A percentile compares a stretch with the other conserved stretches of the same genome.
Evolutionary conservation across 495 filamentous ascomycete genomes (phyloP).

Genomic region (Aspergillus taichungensis): DNA sequence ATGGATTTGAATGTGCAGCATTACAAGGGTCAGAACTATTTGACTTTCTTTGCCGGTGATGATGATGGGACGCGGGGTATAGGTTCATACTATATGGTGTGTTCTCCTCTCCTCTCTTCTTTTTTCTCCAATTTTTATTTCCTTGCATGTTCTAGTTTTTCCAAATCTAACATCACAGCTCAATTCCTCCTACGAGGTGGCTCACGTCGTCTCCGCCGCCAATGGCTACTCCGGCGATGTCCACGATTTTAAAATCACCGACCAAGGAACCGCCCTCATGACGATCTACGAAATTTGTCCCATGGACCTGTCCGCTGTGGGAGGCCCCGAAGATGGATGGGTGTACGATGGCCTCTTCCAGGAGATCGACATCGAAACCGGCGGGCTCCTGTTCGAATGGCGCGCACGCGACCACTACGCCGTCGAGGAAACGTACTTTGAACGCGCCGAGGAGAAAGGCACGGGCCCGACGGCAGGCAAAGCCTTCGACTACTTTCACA

Average conservation of each 20-base stretch:
- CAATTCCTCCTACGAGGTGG: slow-evolving; percentile 36
- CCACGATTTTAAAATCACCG: slow-evolving; percentile 40
- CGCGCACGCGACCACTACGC: slow-evolving; percentile 21
- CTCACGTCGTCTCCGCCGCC: slow-evolving; percentile 28
- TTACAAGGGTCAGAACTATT: slow-evolving; percentile 24
- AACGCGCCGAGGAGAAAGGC: slow-evolving; percentile 12
- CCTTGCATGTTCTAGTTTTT: neutral
- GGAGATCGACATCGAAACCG: slow-evolving; percentile 35
- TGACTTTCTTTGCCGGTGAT: slow-evolving; percentile 38
- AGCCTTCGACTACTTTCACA: slow-evolving; percentile 45
- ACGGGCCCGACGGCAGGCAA: slow-evolving; percentile 8
- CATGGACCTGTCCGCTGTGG: slow-evolving; percentile 36
- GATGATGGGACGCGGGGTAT: slow-evolving; percentile 22
- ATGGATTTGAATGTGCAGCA: slow-evolving; percentile 25
- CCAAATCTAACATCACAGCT: slow-evolving; percentile 21
- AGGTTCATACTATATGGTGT: slow-evolving; percentile 43
- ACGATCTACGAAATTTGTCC: slow-evolving; percentile 41
- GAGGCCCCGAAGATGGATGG: slow-evolving; percentile 36
- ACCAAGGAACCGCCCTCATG: slow-evolving; percentile 41
- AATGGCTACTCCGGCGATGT: slow-evolving; percentile 26
- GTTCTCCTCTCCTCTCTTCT: neutral
- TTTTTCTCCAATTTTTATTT: neutral
- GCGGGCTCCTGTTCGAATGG: slow-evolving; percentile 36
- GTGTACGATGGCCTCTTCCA: slow-evolving; percentile 36
- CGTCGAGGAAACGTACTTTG: slow-evolving; percentile 15